These are phyloP conservation scores for Cercospora citrullina DNA, from an alignment of 2,329 filamentous ascomycete genomes.

Conservation along the genomic window DNA sequence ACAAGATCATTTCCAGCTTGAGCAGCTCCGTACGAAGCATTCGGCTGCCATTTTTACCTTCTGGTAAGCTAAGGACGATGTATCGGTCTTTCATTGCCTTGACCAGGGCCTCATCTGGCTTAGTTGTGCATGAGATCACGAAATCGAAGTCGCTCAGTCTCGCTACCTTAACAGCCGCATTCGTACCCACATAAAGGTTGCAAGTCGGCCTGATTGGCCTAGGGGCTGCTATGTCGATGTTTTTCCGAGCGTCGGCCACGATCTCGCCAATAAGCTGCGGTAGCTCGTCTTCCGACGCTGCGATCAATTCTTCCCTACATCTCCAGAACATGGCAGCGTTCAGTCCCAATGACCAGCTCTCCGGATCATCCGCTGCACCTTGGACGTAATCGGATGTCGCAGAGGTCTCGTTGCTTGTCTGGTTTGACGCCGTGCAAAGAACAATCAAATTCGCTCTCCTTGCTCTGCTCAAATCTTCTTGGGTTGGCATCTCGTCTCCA, in stretches of 20 bases:
- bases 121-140: conserved; percentile 48
- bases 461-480: conserved; percentile 40
- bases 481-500: conserved; percentile 52
- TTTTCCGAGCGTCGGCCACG: conserved; percentile 30
- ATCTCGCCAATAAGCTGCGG: conserved; percentile 53
- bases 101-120: conserved; percentile 39
- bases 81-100: conserved; percentile 46
- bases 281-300: conserved; percentile 65
- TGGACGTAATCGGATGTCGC: conserved; percentile 79
- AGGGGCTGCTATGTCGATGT: conserved; percentile 26
- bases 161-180: conserved; percentile 39
- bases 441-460: conserved; percentile 65
- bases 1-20: conserved; percentile 46
- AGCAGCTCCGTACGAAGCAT: conserved; percentile 72
- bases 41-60: conserved; percentile 77
- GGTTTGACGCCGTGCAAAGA: conserved; percentile 79
- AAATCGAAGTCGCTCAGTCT: conserved; percentile 35
- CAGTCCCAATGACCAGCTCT: conserved; percentile 84
- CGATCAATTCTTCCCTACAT: conserved; percentile 61
- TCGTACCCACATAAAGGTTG: conserved; percentile 44
- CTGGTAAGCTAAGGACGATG: conserved; percentile 64
- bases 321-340: conserved; percentile 80
- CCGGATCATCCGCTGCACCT: conserved; percentile 90
- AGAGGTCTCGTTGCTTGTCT: conserved; percentile 67
- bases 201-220: conserved; percentile 47